These are phyloP conservation scores for Geotrichum bryndzae DNA, from an alignment of 1,139 yeast genomes.

Conservation along the genomic window DNA sequence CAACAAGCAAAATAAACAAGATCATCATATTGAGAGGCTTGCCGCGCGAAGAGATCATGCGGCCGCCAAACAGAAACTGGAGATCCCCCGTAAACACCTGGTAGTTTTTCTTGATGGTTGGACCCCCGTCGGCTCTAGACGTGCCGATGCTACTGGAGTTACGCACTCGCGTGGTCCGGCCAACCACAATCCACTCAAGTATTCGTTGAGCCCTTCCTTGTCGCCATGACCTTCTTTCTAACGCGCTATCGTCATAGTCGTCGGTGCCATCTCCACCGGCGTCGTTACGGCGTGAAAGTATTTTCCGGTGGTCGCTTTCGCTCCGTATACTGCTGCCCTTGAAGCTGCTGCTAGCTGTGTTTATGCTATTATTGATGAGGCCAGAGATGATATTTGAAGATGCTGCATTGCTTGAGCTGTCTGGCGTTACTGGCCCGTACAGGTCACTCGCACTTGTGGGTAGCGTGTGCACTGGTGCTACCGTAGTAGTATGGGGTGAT, in stretches of 20 bases:
- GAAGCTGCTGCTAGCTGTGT: background rate
- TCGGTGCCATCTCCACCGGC: background rate
- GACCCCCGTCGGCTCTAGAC: conserved; percentile 12
- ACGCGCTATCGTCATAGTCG: background rate
- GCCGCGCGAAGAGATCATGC: conserved; percentile 42
- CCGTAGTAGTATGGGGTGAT: background rate
- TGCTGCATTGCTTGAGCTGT: background rate
- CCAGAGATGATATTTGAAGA: background rate
- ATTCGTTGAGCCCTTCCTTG: background rate
- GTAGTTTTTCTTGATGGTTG: conserved; percentile 29
- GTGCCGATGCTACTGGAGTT: conserved; percentile 18
- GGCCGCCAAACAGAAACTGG: conserved; percentile 59
- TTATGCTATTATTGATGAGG: background rate
- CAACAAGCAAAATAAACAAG: conserved; percentile 38
- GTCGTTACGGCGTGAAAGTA: background rate
- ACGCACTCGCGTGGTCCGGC: conserved; percentile 17
- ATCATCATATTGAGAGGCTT: conserved; percentile 39
- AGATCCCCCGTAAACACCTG: conserved; percentile 39
- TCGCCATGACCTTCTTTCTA: background rate
- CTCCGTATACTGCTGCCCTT: background rate
- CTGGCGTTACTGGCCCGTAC: background rate
- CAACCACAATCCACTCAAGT: conserved; percentile 10
- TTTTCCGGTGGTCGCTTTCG: background rate
- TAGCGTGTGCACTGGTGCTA: background rate
- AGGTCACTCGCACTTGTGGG: background rate